Evolutionary conservation across 2,329 filamentous ascomycete genomes (phyloP), one percentile per base, ranked within the genome.

Genomic region (Beauveria brongniartii): DNA sequence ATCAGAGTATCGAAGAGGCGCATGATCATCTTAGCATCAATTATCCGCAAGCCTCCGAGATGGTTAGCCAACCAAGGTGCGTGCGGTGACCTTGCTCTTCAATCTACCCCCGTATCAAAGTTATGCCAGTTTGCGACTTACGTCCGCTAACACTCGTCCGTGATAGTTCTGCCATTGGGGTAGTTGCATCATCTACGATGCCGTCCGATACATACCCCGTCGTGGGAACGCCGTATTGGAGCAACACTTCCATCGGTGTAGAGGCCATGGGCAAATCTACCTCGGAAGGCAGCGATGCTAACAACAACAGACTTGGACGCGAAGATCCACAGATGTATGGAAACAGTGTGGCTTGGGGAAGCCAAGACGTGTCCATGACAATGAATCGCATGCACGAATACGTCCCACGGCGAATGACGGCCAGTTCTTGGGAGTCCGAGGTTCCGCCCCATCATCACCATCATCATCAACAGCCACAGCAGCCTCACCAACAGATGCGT

Each of bases 221-320:
- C 10, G 40, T 46, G 16, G 57, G 40, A 53, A 28, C 48, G 12
- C 41, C 57, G 4, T 59, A 59, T 16, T 59, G 57, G 57, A 59
- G 16, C 14, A 22, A 28, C 26, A 47, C 28, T 26, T 40, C 41
- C 14, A 16, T 53, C 26, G 8, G 5, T 12, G 9, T 24, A 8
- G 40, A 41, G 1, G 9, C 50, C 7, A 46, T 53, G 26, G 57
- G 28, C 7, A 59, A 53, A 14, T 20, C 40, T 5, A 16, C 26
- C 8, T 24, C 40, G n/a, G 41, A 53, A 28, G 20, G 37, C 6
- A 41, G 48, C 14, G 28, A 53, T 28, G 10, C 20, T 1, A 46
- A 24, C 20, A 26, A 12, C 14, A 18, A 7, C 14, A 18, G 16
- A 14, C 47, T 51, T 30, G 46, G 8, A 2, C 37, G 46, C 18